Conservation (phyloP, 2,329 filamentous ascomycete genomes). For the Myriosclerotinia duriaeana region DNA sequence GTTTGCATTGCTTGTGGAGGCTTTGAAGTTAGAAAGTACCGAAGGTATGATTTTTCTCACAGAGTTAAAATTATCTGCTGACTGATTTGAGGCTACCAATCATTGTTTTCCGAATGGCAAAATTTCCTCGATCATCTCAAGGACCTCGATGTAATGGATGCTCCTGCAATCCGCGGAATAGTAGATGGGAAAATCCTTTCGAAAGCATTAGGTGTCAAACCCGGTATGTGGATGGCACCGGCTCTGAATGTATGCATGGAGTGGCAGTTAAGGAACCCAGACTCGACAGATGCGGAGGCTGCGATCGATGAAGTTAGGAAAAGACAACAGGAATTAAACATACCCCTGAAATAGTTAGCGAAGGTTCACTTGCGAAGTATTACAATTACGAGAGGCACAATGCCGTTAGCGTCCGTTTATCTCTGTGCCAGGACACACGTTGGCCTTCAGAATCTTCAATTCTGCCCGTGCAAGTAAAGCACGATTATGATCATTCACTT, state of each 20-base stretch:
- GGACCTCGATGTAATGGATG: constrained; percentile 57
- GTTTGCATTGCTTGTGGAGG: constrained; percentile 65
- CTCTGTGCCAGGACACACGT: too few relatives aligned
- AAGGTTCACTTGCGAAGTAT: neutral
- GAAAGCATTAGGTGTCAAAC: constrained; percentile 63
- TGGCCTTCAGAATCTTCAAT: too few relatives aligned
- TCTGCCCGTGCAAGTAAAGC: too few relatives aligned
- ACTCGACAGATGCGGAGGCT: constrained; percentile 55
- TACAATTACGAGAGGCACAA: neutral
- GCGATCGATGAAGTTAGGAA: constrained; percentile 60
- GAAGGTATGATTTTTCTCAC: constrained; percentile 1
- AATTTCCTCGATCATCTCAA: constrained; percentile 55
- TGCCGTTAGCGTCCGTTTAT: neutral
- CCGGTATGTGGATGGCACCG: constrained; percentile 79
- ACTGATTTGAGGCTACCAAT: constrained; percentile 34
- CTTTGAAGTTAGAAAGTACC: constrained; percentile 44
- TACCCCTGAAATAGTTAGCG: constrained; percentile 29
- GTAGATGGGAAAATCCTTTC: constrained; percentile 75
- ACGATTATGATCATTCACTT: too few relatives aligned
- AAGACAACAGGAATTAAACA: constrained; percentile 36
- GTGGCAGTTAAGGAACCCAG: constrained; percentile 85
- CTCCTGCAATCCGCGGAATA: constrained; percentile 58
- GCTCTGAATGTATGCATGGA: constrained; percentile 78
- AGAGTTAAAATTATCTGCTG: neutral
- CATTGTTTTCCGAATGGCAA: constrained; percentile 53